These are phyloP conservation scores for Cutaneotrichosporon cavernicola DNA, from an alignment of 1,284 basidiomycete genomes.

Conservation along the genomic window DNA sequence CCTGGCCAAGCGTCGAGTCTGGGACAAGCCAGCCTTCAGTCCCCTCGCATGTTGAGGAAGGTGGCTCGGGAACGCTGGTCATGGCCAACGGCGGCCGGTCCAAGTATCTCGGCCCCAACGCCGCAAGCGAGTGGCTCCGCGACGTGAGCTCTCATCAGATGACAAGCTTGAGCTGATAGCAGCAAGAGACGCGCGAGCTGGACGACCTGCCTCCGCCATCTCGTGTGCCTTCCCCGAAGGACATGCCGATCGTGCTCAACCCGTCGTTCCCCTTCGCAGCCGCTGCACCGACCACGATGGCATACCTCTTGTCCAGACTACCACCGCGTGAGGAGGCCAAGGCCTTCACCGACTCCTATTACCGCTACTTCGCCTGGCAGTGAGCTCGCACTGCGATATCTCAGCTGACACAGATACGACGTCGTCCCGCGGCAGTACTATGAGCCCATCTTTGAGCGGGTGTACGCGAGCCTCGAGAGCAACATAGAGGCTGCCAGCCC, in stretches of 20 bases:
- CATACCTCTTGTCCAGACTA: slow-evolving; percentile 12
- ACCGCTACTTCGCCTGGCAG: slow-evolving; percentile 21
- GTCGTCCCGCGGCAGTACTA: slow-evolving; percentile 27
- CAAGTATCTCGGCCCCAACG: slow-evolving; percentile 20
- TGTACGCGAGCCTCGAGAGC: slow-evolving; percentile 15
- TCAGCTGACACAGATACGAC: slow-evolving; percentile 33
- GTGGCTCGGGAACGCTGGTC: slow-evolving; percentile 14
- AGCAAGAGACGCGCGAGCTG: slow-evolving; percentile 3
- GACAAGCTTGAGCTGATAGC: neutral
- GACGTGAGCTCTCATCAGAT: slow-evolving; percentile 7
- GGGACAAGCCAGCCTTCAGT: neutral
- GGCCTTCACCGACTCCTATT: slow-evolving; percentile 24
- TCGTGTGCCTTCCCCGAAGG: too few relatives aligned
- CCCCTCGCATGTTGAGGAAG: neutral
- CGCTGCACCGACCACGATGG: neutral
- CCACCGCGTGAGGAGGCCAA: slow-evolving; percentile 19
- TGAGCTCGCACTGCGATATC: slow-evolving; percentile 25
- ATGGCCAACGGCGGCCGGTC: slow-evolving; percentile 15
- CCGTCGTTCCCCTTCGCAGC: slow-evolving; percentile 18
- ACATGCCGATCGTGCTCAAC: neutral
- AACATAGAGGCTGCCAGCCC: neutral
- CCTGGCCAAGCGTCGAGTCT: neutral
- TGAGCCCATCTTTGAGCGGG: slow-evolving; percentile 26
- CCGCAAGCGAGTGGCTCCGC: slow-evolving; percentile 19
- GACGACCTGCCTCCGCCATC: neutral